A percentile compares a stretch with the other conserved stretches of the same genome.
These are phyloP conservation scores for Xylaria digitata DNA, from an alignment of 2,329 filamentous ascomycete species.

Conservation along the genomic window DNA sequence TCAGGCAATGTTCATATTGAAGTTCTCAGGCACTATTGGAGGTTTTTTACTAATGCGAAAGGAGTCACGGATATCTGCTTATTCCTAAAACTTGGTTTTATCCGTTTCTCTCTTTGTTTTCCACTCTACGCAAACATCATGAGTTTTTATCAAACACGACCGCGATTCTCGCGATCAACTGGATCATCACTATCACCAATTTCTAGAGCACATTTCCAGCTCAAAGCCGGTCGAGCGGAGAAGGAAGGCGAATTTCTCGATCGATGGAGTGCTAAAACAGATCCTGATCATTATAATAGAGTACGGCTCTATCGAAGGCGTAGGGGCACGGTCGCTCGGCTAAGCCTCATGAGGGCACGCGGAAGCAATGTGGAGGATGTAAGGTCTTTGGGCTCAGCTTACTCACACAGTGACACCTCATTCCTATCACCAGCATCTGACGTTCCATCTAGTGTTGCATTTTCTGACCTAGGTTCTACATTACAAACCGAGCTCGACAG, in stretches of 20 bases:
- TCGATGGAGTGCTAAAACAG: conserved; percentile 18
- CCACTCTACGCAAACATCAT: not conserved
- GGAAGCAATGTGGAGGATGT: not conserved
- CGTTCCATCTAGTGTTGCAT: not conserved
- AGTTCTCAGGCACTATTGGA: no score
- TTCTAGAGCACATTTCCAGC: not conserved
- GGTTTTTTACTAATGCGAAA: not conserved
- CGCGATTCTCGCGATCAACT: not conserved
- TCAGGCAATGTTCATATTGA: no score
- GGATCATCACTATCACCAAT: not conserved
- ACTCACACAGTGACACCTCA: not conserved
- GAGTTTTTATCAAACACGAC: not conserved
- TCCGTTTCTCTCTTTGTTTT: not conserved
- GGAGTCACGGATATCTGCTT: not conserved
- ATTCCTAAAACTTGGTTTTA: not conserved
- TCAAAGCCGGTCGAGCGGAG: not conserved
- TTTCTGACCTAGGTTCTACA: conserved; percentile 5
- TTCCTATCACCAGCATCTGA: not conserved
- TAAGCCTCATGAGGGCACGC: not conserved
- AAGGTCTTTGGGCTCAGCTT: not conserved
- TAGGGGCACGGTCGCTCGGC: conserved; percentile 12
- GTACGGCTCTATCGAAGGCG: conserved; percentile 34
- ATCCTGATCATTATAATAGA: conserved; percentile 26
- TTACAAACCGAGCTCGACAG: conserved; percentile 27
- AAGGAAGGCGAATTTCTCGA: conserved; percentile 7